A percentile compares a stretch with the other conserved stretches of the same genome.
phyloP scores from a whole-genome alignment of 208 protist species.

The Leishmania tarentolae region DNA sequence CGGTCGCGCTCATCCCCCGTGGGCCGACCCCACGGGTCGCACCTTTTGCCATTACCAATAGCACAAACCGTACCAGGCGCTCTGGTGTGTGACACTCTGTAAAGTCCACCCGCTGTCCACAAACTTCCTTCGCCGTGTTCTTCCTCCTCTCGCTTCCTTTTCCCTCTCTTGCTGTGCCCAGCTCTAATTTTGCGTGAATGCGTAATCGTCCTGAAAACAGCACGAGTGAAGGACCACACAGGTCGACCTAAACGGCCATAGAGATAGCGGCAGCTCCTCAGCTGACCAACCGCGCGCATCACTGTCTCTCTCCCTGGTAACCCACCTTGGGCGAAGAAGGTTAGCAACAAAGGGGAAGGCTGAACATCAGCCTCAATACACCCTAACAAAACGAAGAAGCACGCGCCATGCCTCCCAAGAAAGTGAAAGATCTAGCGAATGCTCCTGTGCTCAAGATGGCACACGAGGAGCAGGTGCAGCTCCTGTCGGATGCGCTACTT shows the following conservation, averaged over 20 bases:
- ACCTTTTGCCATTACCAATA: not conserved
- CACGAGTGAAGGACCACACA: conserved; percentile 9
- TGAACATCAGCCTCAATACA: not conserved
- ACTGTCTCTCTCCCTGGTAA: not conserved
- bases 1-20: not conserved
- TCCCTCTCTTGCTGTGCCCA: not conserved
- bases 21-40: not conserved
- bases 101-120: too few species aligned
- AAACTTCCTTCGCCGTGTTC: not conserved
- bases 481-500: conserved; percentile 85
- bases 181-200: not conserved
- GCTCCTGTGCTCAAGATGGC: conserved; percentile 67
- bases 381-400: not conserved
- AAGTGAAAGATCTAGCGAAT: conserved; percentile 48
- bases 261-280: conserved; percentile 1
- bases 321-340: not conserved
- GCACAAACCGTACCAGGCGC: not conserved
- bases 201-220: not conserved
- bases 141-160: not conserved
- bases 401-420: conserved; percentile 58
- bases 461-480: conserved; percentile 82
- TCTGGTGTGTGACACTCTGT: not conserved
- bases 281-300: not conserved
- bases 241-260: conserved; percentile 20
- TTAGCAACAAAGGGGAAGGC: not conserved